phyloP scores from a whole-genome alignment of 768 basidiomycete genomes.

The Hysterangium stoloniferum region DNA sequence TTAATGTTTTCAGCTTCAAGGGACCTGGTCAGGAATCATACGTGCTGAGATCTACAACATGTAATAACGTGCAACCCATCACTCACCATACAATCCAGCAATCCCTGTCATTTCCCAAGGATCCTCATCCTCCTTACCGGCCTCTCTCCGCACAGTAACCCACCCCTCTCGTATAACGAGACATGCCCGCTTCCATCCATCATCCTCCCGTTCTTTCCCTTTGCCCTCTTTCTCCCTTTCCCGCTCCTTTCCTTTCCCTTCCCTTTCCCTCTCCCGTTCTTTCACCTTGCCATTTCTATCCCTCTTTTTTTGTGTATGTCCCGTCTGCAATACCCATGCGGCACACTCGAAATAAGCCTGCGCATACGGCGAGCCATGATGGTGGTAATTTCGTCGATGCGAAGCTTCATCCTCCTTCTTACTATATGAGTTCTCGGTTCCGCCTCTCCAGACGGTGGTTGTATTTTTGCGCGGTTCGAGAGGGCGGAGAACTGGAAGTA shows the following conservation, averaged over 20 bases:
- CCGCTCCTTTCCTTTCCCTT: not conserved
- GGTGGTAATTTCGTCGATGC: not conserved
- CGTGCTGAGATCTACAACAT: too few relatives aligned
- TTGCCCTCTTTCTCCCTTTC: not conserved
- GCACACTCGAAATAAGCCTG: slow-evolving; percentile 8
- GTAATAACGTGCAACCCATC: not conserved
- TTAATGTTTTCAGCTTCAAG: too few relatives aligned
- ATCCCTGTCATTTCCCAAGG: not conserved
- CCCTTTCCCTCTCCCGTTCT: not conserved
- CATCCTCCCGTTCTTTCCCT: not conserved
- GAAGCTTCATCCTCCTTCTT: not conserved
- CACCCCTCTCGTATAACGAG: not conserved
- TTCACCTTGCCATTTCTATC: not conserved
- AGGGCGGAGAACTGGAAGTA: slow-evolving; percentile 15
- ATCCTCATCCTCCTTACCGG: not conserved
- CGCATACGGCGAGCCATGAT: not conserved
- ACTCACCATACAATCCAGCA: slow-evolving; percentile 4
- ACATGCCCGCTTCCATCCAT: not conserved
- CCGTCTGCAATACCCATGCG: not conserved
- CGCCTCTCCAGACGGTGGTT: not conserved
- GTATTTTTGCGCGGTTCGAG: too few relatives aligned
- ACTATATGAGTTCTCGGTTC: too few relatives aligned
- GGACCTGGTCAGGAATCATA: too few relatives aligned
- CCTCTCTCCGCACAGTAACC: not conserved
- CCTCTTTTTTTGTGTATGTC: not conserved